Evolutionary conservation across 2,329 filamentous ascomycete species (phyloP).

Genomic region (Penicillium sp.): DNA sequence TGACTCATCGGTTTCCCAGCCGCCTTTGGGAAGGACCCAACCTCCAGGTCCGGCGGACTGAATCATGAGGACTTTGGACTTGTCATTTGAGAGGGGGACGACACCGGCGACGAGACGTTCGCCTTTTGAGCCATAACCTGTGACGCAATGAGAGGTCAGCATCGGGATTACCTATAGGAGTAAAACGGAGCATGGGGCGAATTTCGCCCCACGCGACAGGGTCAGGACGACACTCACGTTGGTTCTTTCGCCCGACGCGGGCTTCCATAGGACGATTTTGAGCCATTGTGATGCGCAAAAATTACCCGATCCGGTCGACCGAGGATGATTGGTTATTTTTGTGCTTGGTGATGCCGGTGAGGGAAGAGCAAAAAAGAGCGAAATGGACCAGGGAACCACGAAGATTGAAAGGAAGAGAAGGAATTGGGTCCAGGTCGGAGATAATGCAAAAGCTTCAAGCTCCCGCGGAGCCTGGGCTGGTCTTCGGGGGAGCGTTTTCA

Average conservation of each 20-base stretch:
- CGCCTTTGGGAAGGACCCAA: slow-evolving; percentile 97
- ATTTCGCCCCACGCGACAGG: neutral
- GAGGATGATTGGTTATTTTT: neutral
- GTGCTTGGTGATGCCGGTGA: neutral
- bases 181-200: neutral
- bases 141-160: slow-evolving; percentile 20
- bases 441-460: slow-evolving; percentile 14
- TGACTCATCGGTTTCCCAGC: slow-evolving; percentile 93
- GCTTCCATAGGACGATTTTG: slow-evolving; percentile 49
- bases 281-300: slow-evolving; percentile 36
- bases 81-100: slow-evolving; percentile 84
- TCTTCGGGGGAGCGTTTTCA: slow-evolving; percentile 8
- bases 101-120: slow-evolving; percentile 94
- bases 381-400: neutral
- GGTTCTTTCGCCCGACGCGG: slow-evolving; percentile 50
- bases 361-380: slow-evolving; percentile 11
- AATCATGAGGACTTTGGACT: slow-evolving; percentile 85
- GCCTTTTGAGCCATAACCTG: slow-evolving; percentile 88
- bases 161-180: neutral
- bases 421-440: slow-evolving; percentile 6
- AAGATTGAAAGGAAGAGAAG: neutral
- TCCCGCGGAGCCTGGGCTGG: slow-evolving; percentile 23
- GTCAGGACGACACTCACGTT: slow-evolving; percentile 42
- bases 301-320: slow-evolving; percentile 6
- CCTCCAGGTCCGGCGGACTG: slow-evolving; percentile 87